These are phyloP conservation scores for Corrigiola litoralis DNA, from an alignment of 179 eudicot genomes.

Conservation along the genomic window DNA sequence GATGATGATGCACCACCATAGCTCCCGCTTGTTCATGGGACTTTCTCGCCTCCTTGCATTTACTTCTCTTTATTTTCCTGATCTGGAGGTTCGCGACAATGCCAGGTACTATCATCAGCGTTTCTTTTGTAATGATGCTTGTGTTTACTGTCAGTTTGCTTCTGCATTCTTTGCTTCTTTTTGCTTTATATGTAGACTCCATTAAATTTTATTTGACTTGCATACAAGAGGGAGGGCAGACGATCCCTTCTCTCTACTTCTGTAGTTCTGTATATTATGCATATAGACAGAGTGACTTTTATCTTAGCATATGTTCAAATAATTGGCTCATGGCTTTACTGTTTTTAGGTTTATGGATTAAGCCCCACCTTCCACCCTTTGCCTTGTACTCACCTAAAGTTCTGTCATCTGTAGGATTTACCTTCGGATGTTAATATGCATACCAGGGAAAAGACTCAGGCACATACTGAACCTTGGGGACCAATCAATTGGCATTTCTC, in stretches of 20 bases:
- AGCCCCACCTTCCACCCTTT: neutral
- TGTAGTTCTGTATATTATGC: too few relatives aligned
- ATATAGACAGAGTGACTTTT: too few relatives aligned
- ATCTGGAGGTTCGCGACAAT: constrained; percentile 90
- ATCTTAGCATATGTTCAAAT: too few relatives aligned
- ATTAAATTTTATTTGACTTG: neutral
- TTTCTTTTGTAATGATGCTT: neutral
- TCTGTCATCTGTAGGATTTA: constrained; percentile 57
- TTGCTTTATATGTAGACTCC: neutral
- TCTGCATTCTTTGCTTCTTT: neutral
- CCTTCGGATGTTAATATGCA: constrained; percentile 79
- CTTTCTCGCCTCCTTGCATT: constrained; percentile 84
- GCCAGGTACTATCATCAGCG: constrained; percentile 57
- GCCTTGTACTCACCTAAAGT: neutral
- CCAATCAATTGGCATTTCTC: constrained; percentile 59
- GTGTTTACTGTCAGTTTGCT: constrained; percentile 2
- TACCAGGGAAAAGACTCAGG: constrained; percentile 92
- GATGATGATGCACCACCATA: constrained; percentile 80
- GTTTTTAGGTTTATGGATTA: neutral
- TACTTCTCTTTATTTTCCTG: constrained; percentile 83
- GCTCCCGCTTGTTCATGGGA: constrained; percentile 77
- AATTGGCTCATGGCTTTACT: too few relatives aligned
- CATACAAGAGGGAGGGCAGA: too few relatives aligned
- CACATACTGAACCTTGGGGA: constrained; percentile 57
- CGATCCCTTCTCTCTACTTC: too few relatives aligned